Evolutionary conservation across 2,329 filamentous ascomycete genomes (phyloP).

Genomic region (Epicoccum nigrum): DNA sequence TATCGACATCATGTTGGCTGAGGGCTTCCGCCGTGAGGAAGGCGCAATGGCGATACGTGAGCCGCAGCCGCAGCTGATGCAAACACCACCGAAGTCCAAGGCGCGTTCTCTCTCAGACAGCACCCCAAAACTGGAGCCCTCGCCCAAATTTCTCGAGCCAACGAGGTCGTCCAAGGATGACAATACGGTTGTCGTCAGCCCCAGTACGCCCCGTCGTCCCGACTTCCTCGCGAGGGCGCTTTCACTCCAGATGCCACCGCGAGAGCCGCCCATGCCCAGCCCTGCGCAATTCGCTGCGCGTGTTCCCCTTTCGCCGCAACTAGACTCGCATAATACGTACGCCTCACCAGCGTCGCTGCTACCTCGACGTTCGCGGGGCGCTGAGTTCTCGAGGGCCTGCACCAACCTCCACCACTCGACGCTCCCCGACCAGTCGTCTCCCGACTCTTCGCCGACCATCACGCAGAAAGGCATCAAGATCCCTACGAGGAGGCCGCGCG

Average conservation of each 20-base stretch:
- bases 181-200: constrained; percentile 49
- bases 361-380: constrained; percentile 83
- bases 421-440: constrained; percentile 83
- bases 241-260: constrained; percentile 71
- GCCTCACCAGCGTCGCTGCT: constrained; percentile 86
- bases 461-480: constrained; percentile 70
- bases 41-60: constrained; percentile 18
- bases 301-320: constrained; percentile 79
- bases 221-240: constrained; percentile 68
- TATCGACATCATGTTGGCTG: constrained; percentile 29
- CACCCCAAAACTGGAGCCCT: constrained; percentile 52
- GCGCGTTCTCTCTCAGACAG: constrained; percentile 54
- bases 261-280: constrained; percentile 53
- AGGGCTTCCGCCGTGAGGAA: constrained; percentile 31
- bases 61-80: constrained; percentile 25
- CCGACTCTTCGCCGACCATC: constrained; percentile 88
- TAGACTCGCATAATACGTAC: constrained; percentile 84
- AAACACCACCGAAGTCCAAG: constrained; percentile 47
- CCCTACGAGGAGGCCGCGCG: constrained; percentile 58
- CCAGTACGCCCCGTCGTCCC: constrained; percentile 71
- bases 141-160: constrained; percentile 53
- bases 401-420: constrained; percentile 96
- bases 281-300: constrained; percentile 62
- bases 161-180: constrained; percentile 52
- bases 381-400: constrained; percentile 92